These are phyloP conservation scores for Quercus glauca DNA, from an alignment of 306 rosid genomes.

Conservation along the genomic window DNA sequence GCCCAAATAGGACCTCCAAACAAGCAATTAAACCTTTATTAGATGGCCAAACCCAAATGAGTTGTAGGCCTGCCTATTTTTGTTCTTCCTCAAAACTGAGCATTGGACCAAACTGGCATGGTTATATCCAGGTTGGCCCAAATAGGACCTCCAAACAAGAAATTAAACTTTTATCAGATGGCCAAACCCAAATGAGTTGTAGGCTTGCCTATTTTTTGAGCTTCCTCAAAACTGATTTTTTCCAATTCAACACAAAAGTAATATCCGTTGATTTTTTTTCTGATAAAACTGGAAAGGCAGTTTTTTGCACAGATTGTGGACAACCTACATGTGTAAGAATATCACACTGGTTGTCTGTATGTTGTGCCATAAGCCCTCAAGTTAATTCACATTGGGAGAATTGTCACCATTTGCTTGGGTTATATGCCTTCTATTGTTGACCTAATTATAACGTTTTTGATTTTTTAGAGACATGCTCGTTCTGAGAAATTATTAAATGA, in stretches of 20 bases:
- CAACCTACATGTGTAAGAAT: no score
- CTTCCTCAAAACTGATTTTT: neutral
- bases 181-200: neutral
- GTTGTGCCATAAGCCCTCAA: neutral
- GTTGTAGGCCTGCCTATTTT: no score
- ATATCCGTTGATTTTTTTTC: no score
- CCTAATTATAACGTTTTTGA: slow-evolving; percentile 13
- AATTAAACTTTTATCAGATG: neutral
- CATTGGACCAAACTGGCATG: neutral
- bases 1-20: neutral
- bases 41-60: neutral
- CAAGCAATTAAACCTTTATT: neutral
- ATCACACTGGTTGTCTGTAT: neutral
- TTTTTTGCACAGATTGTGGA: no score
- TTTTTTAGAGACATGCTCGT: slow-evolving; percentile 75
- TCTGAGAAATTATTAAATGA: slow-evolving; percentile 68
- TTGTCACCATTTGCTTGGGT: slow-evolving; percentile 5
- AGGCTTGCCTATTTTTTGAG: no score
- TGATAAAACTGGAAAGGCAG: no score
- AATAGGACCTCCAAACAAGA: neutral
- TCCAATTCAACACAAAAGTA: neutral
- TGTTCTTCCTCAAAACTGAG: neutral
- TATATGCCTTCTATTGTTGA: neutral
- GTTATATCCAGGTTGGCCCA: neutral
- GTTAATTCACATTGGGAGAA: neutral